Base-by-base conservation (phyloP, 768 basidiomycete genomes). In the Agrocybe pediades region DNA sequence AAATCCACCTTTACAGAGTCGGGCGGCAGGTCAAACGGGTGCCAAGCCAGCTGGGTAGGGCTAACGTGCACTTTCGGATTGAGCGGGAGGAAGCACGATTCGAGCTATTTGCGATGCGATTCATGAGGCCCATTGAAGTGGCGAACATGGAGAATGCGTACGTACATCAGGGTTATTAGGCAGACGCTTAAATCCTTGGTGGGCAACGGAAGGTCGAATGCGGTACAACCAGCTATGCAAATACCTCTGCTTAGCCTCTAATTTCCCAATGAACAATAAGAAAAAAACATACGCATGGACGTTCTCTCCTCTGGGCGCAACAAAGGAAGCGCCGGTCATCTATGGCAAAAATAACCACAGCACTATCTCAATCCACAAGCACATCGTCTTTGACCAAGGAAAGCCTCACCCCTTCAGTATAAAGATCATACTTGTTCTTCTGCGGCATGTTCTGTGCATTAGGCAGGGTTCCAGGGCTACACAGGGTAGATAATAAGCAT, bases 31-130 rank as follows among this genome's bases (percentile, higher is more conserved):
- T 78, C 73, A 68, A 86, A 82, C 0, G 85, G 85, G 55, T 75
- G 74, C 85, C 85, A 88, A 9, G 85, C 82, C 24, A 86, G 77
- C 58, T 87, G 85, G 5, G 84, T 85, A 2, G 86, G 81, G 56
- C 80, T 82, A 55, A 80, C 72, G 52, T 82, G 79, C 13, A 86
- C 83, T 64, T 78, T 82, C 3, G 82, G 78, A 65, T 87, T 86
- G 48, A 77, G 51, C 1, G 83, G 78, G 7, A 80, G 69, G 71
- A 87, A 88, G 62, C 75, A 79, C 7, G 83, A 78, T 68, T 85
- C 83, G n/a, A 87, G 69, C 85, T 86, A 19, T 4, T 41, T 17
- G 9, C 6, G 24, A 29, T n/a, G 26, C 9, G 42, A 56, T 21
- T 23, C 26, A n/a, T 21, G 27, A 11, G 21, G 17, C 39, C 24